Evolutionary conservation across 2,329 filamentous ascomycete genomes (phyloP), one percentile per base, ranked within the genome.

Genomic region (Claviceps monticola): DNA sequence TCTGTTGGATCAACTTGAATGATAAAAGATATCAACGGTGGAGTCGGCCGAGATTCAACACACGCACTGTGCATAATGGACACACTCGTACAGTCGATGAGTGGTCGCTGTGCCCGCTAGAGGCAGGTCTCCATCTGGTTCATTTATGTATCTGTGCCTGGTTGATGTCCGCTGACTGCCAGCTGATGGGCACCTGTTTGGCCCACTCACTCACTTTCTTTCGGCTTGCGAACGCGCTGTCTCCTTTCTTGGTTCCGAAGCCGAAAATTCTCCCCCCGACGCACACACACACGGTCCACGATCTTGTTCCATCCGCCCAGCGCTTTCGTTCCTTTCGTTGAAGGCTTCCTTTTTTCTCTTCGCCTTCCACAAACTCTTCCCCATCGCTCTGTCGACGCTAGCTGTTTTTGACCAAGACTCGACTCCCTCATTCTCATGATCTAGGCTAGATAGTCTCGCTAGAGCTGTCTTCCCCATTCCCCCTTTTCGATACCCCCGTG

Each of bases 221-320:
- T 50, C 51, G 52, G 50, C 52, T 52, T 44, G 17, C 54, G 43
- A 6, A 45, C 37, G 13, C 48, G 13, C 53, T 51, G 46, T 56
- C 53, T 51, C 56, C 56, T 57, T 57, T 56, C 56, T 41, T 53
- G 19, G 53, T 52, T 52, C 53, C 49, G 51, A 55, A 54, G 41
- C 54, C 53, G 56, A 58, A 58, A 57, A 57, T 57, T 56, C 56
- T 50, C 50, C 45, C 51, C 55, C 50, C 21, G 53, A 49, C 50
- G n/a, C 21, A 39, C 34, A 48, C 46, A 16, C 53, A 46, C 55
- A 14, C 52, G 38, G 51, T 51, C 55, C 53, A 52, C 55, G 53
- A 53, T 54, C 52, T 49, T 51, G 52, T 53, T 52, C 54, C 46
- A 52, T 51, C 53, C 53, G 47, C 55, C 51, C 53, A 54, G 51